Evolutionary conservation across 768 basidiomycete species (phyloP), one percentile per base, ranked within the genome.

Genomic region (Auricularia heimuer): DNA sequence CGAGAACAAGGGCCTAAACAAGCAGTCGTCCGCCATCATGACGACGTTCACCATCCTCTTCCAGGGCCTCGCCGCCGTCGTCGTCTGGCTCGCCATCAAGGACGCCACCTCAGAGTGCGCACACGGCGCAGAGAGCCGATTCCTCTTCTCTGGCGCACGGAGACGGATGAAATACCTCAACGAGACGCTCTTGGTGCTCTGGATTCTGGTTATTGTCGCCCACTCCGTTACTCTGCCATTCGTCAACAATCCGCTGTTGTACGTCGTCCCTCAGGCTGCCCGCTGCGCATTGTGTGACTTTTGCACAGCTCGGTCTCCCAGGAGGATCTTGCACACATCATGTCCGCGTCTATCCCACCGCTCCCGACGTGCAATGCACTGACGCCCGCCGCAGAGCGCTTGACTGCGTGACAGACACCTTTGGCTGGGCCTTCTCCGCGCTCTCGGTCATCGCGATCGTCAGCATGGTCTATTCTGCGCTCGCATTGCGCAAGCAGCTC

Each of bases 391-490:
- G 47, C 47, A 51, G 47, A 21, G 12, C 29, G 24, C 34, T 60
- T 2, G 56, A 60, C 24, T 60, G 56, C 56, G 34, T 60, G 4
- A 35, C 34, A 10, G 56, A 60, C 34, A 60, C 56, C 24, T 60
- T 60, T 18, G 56, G 56, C 24, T 60, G 56, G 56, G 56, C 56
- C 6, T 60, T 60, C 56, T 60, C 56, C 56, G 56, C 56, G 56
- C 29, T 60, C 34, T 60, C 56, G 14, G 34, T 60, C 34, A 14
- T 60, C 24, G 56, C 56, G 21, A 60, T 29, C 56, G 10, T 60
- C 29, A 60, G 56, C 34, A 60, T 60, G 29, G 34, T 60, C 10
- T 29, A 29, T 29, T 60, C 56, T 10, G 14, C 16, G 11, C 34
- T 35, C 10, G 21, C 56, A 7, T 18, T 60, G 56, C 34, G 34